phyloP scores from a whole-genome alignment of 169 alveolate genomes.

The Eimeria maxima region DNA sequence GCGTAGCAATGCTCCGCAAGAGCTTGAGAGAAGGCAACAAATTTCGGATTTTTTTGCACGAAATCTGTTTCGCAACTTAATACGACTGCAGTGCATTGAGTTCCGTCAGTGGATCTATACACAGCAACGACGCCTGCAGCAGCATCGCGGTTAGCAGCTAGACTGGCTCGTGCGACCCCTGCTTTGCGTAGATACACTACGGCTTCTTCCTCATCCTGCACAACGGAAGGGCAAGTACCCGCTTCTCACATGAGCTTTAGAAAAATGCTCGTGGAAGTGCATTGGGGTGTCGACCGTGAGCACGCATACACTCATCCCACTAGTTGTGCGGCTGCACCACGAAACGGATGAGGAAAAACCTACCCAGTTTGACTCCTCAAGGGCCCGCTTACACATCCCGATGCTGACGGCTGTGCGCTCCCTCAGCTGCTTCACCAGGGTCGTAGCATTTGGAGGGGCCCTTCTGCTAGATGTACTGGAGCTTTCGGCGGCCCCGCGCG shows the following conservation, averaged over 20 bases:
- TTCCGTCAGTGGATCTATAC: background rate
- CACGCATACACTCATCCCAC: background rate
- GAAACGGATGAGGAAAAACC: background rate
- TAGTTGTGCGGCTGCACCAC: background rate
- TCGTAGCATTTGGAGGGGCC: background rate
- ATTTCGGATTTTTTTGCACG: conserved; percentile 30
- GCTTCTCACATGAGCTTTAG: background rate
- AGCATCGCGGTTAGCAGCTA: conserved; percentile 13
- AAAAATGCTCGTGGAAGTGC: background rate
- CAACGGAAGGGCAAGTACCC: background rate
- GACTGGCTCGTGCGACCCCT: conserved; percentile 33
- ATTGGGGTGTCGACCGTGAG: background rate
- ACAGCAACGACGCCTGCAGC: conserved; percentile 34
- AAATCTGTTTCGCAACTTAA: conserved; percentile 50
- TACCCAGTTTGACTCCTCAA: conserved; percentile 30
- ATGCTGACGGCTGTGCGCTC: conserved; percentile 25
- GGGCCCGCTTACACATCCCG: conserved; percentile 46
- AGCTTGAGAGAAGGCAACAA: conserved; percentile 30
- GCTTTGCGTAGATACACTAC: conserved; percentile 15
- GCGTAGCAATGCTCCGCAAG: conserved; percentile 36
- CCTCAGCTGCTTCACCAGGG: conserved; percentile 35
- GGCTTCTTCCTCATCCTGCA: conserved; percentile 58
- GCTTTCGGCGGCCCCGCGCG: background rate
- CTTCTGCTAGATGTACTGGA: background rate
- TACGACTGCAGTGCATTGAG: conserved; percentile 22